Evolutionary conservation across 768 basidiomycete genomes (phyloP).

Genomic region (Hemileccinum impolitum): DNA sequence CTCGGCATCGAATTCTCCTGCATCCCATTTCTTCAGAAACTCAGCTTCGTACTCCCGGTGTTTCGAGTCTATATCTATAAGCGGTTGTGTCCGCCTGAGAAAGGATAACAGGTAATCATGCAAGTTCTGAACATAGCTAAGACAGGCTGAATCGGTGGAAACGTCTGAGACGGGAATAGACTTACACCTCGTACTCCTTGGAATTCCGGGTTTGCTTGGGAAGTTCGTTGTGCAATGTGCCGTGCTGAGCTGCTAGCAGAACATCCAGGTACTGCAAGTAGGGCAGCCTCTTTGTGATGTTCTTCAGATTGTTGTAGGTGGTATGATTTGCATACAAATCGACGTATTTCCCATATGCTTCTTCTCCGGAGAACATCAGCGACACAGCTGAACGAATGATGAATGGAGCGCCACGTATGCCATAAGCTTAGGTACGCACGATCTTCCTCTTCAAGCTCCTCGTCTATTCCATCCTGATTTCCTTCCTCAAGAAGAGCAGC

Average conservation of each 20-base stretch:
- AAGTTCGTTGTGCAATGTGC: slow-evolving; percentile 64
- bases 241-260: slow-evolving; percentile 62
- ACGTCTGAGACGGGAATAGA: slow-evolving; percentile 10
- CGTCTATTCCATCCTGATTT: slow-evolving; percentile 63
- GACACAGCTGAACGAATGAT: slow-evolving; percentile 55
- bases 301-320: slow-evolving; percentile 86
- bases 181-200: slow-evolving; percentile 79
- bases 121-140: slow-evolving; percentile 79
- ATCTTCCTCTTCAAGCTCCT: slow-evolving; percentile 78
- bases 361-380: slow-evolving; percentile 93
- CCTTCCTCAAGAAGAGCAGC: slow-evolving; percentile 76
- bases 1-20: slow-evolving; percentile 58
- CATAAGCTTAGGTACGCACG: slow-evolving; percentile 50
- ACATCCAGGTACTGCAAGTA: slow-evolving; percentile 94
- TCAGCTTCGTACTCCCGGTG: slow-evolving; percentile 61
- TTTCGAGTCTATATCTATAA: slow-evolving; percentile 70
- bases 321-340: slow-evolving; percentile 89
- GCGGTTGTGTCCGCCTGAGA: slow-evolving; percentile 77
- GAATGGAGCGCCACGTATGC: slow-evolving; percentile 5
- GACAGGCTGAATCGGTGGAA: slow-evolving; percentile 8
- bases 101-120: slow-evolving; percentile 86
- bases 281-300: slow-evolving; percentile 75
- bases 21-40: slow-evolving; percentile 81
- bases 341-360: slow-evolving; percentile 90
- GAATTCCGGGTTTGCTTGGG: slow-evolving; percentile 61